Conservation (phyloP, 176 grass and related monocot genomes). For the Leersia perrieri region DNA sequence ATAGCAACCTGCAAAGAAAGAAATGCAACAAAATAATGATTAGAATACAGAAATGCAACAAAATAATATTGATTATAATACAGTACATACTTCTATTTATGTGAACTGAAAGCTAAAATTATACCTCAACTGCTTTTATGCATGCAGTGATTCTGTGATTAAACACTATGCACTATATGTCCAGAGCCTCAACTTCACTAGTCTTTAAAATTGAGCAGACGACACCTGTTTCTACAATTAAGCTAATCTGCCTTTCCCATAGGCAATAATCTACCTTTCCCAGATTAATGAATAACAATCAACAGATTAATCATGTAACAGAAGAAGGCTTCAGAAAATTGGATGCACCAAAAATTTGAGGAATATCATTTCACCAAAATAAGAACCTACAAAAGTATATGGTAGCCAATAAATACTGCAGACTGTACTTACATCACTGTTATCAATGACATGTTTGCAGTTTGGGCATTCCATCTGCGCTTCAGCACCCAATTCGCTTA, state of each 20-base stretch:
- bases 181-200: not conserved
- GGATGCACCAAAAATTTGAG: not conserved
- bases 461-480: slow-evolving; percentile 74
- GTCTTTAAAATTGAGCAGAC: not conserved
- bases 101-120: not conserved
- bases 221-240: not conserved
- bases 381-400: slow-evolving; percentile 10
- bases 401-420: not conserved
- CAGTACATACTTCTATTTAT: not conserved
- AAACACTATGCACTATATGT: not conserved
- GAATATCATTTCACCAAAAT: not conserved
- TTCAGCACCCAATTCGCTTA: slow-evolving; percentile 57
- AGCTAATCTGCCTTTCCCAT: not conserved
- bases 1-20: slow-evolving; percentile 56
- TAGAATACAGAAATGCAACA: not conserved
- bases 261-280: not conserved
- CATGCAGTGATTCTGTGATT: not conserved
- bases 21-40: not conserved
- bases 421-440: slow-evolving; percentile 73
- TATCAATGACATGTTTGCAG: slow-evolving; percentile 78
- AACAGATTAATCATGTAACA: not conserved
- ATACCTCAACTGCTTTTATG: not conserved
- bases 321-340: not conserved
- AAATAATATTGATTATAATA: not conserved
- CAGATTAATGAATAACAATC: not conserved